phyloP scores from a whole-genome alignment of 139 green algal genomes.

The Chlamydomonas eustigma region DNA sequence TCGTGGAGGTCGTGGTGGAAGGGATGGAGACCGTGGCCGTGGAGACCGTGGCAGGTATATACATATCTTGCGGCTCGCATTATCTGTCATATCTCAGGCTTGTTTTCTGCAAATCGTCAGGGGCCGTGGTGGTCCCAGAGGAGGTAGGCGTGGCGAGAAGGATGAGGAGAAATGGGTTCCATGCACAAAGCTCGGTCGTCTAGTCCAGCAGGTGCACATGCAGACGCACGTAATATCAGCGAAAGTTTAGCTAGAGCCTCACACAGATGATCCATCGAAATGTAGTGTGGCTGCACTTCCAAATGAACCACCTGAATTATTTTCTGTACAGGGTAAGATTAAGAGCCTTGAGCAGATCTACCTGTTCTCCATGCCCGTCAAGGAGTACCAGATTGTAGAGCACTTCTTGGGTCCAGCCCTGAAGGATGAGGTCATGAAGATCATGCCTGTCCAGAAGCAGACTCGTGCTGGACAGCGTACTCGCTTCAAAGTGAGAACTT shows the following conservation, averaged over 20 bases:
- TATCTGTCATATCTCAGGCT: background rate
- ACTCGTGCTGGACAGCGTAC: slow-evolving; percentile 98
- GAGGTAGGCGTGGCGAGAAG: slow-evolving; percentile 69
- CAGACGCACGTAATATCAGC: too few relatives aligned
- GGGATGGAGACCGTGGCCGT: slow-evolving; percentile 33
- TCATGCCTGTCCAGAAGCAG: slow-evolving; percentile 99
- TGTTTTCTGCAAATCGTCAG: background rate
- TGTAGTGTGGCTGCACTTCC: too few relatives aligned
- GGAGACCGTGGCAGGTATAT: background rate
- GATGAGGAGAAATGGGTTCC: slow-evolving; percentile 98
- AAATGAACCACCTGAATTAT: background rate
- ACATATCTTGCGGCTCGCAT: background rate
- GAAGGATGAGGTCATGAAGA: slow-evolving; percentile 99
- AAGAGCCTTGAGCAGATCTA: slow-evolving; percentile 99
- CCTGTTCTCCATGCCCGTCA: slow-evolving; percentile 98
- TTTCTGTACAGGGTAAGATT: slow-evolving; percentile 90
- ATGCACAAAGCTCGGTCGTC: slow-evolving; percentile 95
- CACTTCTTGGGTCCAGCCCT: slow-evolving; percentile 76
- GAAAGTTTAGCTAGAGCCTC: too few relatives aligned
- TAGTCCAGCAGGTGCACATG: slow-evolving; percentile 85
- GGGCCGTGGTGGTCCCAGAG: background rate
- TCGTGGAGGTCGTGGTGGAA: slow-evolving; percentile 60
- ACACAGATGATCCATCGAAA: too few relatives aligned
- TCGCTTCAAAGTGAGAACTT: slow-evolving; percentile 91
- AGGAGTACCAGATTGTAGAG: slow-evolving; percentile 97